Base-by-base conservation (phyloP, 805 yeast species). In the Teunomyces kruisii region DNA sequence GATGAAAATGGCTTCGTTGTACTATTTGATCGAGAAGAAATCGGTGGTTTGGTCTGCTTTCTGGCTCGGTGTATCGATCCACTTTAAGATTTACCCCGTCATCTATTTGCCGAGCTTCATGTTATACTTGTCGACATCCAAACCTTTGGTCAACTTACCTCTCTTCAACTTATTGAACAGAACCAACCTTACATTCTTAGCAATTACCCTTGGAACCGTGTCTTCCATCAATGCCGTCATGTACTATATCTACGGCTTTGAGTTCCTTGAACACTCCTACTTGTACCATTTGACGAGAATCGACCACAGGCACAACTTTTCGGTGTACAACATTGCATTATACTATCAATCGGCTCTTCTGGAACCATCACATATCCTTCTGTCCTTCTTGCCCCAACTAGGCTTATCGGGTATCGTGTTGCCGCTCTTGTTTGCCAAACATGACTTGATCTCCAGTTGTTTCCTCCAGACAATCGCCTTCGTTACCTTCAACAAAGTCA, bases 231-330 rank as follows among this genome's bases (percentile, higher is more conserved):
- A 86, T 1, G 67, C 59, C 0, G 37, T 73, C 29, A 88, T 92
- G 96, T 88, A 80, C 65, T 19, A 48, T 4, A 50, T 76, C 2
- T 91, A 90, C 58, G 97, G 96, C 1, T 59, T 67, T 39, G 92
- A 88, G 51, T 92, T 84, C 59, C 48, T 94, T 9, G 70, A 80
- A 33, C 87, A 92, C 54, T 78, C 97, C 0, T 90, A 88, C 59
- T 58, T 89, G 4, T 91, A 92, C 61, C 99, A 92, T 63, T 67
- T 92, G 33, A 72, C 79, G 7, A 73, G 99, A 48, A 65, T 88
- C 3, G 99, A 94, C 62, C 99, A 94, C 64, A 79, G 99, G 39
- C 99, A 94, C 66, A 94, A 94, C 65, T 94, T 94, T 60, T 88
- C 96, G 4, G 72, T 91, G 2, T 94, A 91, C 77, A 87, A 91